A percentile compares a stretch with the other conserved stretches of the same genome.
Conservation (phyloP, 1,139 yeast species). For the Pichia cactophila region DNA sequence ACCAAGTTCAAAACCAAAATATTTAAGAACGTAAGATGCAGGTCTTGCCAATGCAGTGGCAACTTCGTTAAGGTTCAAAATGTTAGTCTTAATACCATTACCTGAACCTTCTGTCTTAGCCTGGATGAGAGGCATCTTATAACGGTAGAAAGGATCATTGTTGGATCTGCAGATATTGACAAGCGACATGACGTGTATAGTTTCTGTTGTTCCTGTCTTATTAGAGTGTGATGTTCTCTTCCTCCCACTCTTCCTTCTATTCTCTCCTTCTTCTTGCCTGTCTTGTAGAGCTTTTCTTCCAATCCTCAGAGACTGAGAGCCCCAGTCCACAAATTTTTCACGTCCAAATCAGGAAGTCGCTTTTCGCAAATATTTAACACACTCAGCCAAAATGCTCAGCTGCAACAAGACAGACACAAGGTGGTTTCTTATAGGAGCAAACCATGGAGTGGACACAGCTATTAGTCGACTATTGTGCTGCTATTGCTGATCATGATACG, state of each 20-base stretch:
- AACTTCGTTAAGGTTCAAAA: conserved; percentile 83
- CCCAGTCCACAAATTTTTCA: neutral
- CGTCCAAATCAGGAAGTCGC: neutral
- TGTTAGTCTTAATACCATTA: conserved; percentile 96
- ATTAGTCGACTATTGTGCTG: neutral
- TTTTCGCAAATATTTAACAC: no score
- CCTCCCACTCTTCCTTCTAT: no score
- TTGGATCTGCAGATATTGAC: conserved; percentile 96
- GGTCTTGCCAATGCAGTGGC: conserved; percentile 95
- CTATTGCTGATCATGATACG: conserved; percentile 2
- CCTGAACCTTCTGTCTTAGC: conserved; percentile 99
- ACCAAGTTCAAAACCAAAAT: conserved; percentile 94
- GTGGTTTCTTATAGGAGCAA: neutral
- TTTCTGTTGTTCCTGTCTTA: neutral
- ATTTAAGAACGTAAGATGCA: conserved; percentile 82
- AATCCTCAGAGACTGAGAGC: neutral
- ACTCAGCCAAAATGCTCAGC: neutral
- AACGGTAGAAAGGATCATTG: conserved; percentile 97
- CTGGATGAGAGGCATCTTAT: conserved; percentile 96
- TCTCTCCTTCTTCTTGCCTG: neutral
- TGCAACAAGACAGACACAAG: no score
- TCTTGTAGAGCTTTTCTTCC: neutral
- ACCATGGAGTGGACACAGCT: conserved; percentile 7
- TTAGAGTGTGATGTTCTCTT: no score
- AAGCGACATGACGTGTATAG: conserved; percentile 51